Percentiles rank a stretch among this genome's conserved stretches.
phyloP scores from a whole-genome alignment of 2,329 filamentous ascomycete genomes.

The Penicillium brasilianum region DNA sequence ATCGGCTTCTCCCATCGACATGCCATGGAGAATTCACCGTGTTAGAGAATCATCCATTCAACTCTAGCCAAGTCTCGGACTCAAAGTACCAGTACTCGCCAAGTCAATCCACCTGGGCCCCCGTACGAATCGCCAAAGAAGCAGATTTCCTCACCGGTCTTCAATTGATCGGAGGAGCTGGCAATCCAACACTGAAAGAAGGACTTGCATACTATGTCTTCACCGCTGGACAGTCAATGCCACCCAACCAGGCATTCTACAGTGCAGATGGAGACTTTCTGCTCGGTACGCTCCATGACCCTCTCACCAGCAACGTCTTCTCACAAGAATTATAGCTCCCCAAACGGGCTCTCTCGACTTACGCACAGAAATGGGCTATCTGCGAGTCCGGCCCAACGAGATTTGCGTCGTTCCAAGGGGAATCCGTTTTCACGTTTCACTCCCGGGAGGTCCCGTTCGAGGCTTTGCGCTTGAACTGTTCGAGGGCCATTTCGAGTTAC shows the following conservation, averaged over 20 bases:
- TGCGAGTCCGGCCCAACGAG: not conserved
- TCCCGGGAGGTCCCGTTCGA: not conserved
- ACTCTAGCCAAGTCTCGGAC: not conserved
- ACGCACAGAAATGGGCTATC: conserved; percentile 1
- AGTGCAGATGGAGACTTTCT: conserved; percentile 1
- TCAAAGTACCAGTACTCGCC: not conserved
- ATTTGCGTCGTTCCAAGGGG: not conserved
- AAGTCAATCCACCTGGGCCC: not conserved
- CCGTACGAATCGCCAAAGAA: not conserved
- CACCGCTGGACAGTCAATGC: not conserved
- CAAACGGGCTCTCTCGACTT: not conserved
- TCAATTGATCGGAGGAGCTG: not conserved
- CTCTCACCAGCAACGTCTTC: not conserved
- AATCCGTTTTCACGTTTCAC: not conserved
- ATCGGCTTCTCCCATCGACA: conserved; percentile 3
- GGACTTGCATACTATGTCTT: not conserved
- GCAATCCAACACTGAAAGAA: not conserved
- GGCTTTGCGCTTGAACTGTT: not conserved
- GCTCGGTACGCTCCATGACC: not conserved
- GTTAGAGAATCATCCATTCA: not conserved
- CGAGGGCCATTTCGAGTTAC: conserved; percentile 2
- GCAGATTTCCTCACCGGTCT: not conserved
- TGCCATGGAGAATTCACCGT: not conserved
- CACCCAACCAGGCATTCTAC: not conserved
- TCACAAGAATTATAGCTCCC: not conserved